Evolutionary conservation across 257 asterid species (phyloP), one percentile per base, ranked within the genome.

Genomic region (Catharanthus roseus): DNA sequence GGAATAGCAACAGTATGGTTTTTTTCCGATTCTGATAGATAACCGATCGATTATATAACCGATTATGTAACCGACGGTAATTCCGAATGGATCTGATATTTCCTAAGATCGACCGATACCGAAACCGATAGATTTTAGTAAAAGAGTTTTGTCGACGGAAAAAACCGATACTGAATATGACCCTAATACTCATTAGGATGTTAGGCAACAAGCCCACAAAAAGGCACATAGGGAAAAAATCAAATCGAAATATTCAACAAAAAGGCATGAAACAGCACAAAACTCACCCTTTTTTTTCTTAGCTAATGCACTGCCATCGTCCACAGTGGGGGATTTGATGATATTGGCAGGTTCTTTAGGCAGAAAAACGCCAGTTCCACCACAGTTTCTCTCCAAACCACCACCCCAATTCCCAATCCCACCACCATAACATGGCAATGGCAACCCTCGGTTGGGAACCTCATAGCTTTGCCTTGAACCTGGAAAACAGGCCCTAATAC

Each of bases 321-420:
- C 29, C 38, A 55, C 74, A 26, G 31, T 6, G 34, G 67, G 19
- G 67, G 57, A 55, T 29, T 39, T n/a, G n/a, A n/a, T 41, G 44
- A 29, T 9, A 9, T 10, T 58, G 47, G 23, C 68, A 3, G 74
- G 44, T 39, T 18, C 10, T 0, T 36, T 33, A 21, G 75, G 75
- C 31, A 58, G 58, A 39, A 26, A 71, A 29, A 58, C 75, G 5
- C 74, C 74, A 10, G 74, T 70, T 10, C 74, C 74, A 26, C 74
- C 51, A 51, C 15, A 3, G 42, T 65, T 24, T 44, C 57, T 66
- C 56, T 1, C 41, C 23, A 13, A 6, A 44, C n/a, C n/a, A n/a
- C n/a, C 57, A 54, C 44, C n/a, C 41, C 70, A 10, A 45, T 44
- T 66, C 15, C 71, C 58, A 26, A 45, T 23, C 29, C 53, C 54